Conservation (phyloP, 2,329 filamentous ascomycete genomes). For the Colletotrichum nymphaeae region DNA sequence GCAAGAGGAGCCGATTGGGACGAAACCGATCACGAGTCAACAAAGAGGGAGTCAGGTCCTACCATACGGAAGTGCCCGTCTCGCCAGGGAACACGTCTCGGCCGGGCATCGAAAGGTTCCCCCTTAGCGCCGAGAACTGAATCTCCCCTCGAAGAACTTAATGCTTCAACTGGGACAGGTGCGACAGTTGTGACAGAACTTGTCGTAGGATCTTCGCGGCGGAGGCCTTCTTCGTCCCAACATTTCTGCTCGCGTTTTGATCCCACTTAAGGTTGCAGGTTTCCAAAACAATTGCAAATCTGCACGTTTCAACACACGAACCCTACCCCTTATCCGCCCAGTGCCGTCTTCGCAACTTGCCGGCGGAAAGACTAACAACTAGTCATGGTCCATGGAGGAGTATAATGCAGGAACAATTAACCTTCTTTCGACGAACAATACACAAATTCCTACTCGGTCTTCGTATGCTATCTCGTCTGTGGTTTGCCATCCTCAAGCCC, state of each 20-base stretch:
- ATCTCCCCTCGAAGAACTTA: background rate
- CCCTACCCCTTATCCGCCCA: background rate
- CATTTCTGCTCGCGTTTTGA: background rate
- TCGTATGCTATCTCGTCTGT: background rate
- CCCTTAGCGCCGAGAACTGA: background rate
- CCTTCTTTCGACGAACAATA: background rate
- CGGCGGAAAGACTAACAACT: background rate
- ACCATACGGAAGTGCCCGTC: constrained; percentile 4
- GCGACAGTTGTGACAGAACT: constrained; percentile 9
- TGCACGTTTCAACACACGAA: constrained; percentile 24
- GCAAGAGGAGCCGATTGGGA: background rate
- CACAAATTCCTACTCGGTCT: background rate
- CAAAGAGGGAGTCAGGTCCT: background rate
- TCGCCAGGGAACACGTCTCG: background rate
- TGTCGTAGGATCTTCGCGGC: background rate
- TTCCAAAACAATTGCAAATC: constrained; percentile 13
- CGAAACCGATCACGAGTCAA: background rate
- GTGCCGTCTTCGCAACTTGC: background rate
- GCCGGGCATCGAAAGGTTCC: background rate
- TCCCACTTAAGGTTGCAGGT: constrained; percentile 13
- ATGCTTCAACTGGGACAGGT: constrained; percentile 4
- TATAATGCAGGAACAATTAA: constrained; percentile 1
- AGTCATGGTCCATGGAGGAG: background rate
- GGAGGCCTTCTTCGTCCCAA: constrained; percentile 6
- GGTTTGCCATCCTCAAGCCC: background rate